A percentile compares a stretch with the other conserved stretches of the same genome.
These are phyloP conservation scores for Cryptococcus neoformans DNA, from an alignment of 1,284 basidiomycete genomes.

Conservation along the genomic window DNA sequence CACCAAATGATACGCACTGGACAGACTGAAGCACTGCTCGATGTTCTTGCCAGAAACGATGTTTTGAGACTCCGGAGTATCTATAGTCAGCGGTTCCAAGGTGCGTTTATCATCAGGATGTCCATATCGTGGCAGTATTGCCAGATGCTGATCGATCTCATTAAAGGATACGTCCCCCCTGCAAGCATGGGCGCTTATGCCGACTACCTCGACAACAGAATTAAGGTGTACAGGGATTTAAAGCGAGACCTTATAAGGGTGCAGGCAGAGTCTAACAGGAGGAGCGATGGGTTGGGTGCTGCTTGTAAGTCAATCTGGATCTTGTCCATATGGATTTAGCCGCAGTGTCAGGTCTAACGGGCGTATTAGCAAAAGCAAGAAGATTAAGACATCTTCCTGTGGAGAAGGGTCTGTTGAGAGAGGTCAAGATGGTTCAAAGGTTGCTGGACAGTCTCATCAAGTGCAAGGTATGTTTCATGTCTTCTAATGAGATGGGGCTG, in stretches of 20 bases:
- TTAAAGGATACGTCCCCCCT: slow-evolving; percentile 52
- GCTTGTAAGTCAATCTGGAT: slow-evolving; percentile 28
- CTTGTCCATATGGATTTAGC: background rate
- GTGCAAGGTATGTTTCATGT: slow-evolving; percentile 65
- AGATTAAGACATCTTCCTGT: slow-evolving; percentile 89
- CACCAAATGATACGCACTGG: slow-evolving; percentile 96
- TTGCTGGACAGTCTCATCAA: slow-evolving; percentile 84
- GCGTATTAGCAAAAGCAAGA: slow-evolving; percentile 49
- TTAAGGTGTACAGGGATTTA: slow-evolving; percentile 83
- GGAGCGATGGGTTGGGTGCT: slow-evolving; percentile 43
- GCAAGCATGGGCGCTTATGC: slow-evolving; percentile 86
- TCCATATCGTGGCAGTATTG: background rate
- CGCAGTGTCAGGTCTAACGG: background rate
- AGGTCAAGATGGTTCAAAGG: slow-evolving; percentile 85
- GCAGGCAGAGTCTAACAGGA: slow-evolving; percentile 83
- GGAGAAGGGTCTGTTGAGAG: slow-evolving; percentile 90
- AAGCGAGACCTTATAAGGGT: slow-evolving; percentile 91
- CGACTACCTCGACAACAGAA: slow-evolving; percentile 81
- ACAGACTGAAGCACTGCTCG: slow-evolving; percentile 83
- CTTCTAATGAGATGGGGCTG: background rate
- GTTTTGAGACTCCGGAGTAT: slow-evolving; percentile 76
- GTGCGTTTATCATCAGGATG: slow-evolving; percentile 7
- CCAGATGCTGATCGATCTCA: slow-evolving; percentile 3
- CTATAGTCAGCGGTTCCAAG: slow-evolving; percentile 55
- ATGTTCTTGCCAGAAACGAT: slow-evolving; percentile 74